phyloP scores from a whole-genome alignment of 1,139 yeast species.

The Taphrina wiesneri region DNA sequence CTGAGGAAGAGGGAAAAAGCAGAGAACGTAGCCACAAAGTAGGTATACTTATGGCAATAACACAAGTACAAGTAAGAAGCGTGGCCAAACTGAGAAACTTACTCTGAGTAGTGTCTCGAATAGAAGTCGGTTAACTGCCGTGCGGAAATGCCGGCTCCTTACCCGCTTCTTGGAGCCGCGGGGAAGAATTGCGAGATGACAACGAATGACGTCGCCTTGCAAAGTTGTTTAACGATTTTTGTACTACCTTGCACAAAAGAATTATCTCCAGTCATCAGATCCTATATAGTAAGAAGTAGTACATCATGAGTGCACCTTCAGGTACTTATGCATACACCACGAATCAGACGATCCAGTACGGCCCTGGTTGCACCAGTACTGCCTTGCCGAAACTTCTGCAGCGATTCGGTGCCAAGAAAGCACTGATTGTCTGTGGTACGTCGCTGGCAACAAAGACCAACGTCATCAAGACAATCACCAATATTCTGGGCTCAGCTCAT shows the following conservation, averaged over 20 bases:
- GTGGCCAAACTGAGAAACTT: no score
- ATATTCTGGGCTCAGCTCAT: conserved; percentile 17
- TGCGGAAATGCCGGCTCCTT: background rate
- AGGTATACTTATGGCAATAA: background rate
- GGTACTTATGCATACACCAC: conserved; percentile 24
- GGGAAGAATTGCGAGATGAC: background rate
- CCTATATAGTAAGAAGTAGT: background rate
- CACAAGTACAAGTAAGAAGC: no score
- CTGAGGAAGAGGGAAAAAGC: conserved; percentile 65
- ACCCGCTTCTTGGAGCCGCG: background rate
- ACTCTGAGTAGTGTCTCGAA: no score
- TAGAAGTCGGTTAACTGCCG: background rate
- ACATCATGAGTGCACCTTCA: background rate
- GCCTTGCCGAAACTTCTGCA: conserved; percentile 18
- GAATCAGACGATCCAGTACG: conserved; percentile 26
- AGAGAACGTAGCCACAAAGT: conserved; percentile 15
- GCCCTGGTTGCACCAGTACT: conserved; percentile 11
- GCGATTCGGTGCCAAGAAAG: conserved; percentile 13
- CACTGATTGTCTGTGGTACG: conserved; percentile 51
- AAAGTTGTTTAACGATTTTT: background rate
- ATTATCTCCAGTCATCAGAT: background rate
- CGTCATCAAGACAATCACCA: conserved; percentile 16
- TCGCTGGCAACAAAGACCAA: conserved; percentile 29
- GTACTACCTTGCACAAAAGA: background rate
- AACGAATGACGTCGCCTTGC: background rate